Percentiles rank a stretch among this genome's conserved stretches.
Conservation (phyloP, 768 basidiomycete species). For the Royoungia palumana region DNA sequence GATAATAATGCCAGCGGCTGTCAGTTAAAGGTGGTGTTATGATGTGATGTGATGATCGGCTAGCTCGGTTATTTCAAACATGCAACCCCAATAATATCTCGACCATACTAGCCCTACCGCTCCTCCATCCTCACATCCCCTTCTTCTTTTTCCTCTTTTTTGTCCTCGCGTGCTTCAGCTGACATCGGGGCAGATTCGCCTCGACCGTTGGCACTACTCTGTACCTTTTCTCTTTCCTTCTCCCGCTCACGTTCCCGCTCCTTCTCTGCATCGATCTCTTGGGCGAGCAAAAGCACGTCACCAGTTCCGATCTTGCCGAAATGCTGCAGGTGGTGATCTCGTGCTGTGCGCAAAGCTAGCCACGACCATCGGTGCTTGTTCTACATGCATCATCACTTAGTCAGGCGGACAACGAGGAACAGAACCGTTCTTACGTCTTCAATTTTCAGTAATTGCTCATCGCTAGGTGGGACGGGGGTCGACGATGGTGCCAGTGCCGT, state of each 20-base stretch:
- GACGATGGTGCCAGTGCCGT: constrained; percentile 11
- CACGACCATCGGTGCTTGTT: constrained; percentile 77
- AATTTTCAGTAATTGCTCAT: constrained; percentile 52
- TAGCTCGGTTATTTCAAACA: constrained; percentile 2
- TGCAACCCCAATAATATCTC: not conserved
- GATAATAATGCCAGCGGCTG: not conserved
- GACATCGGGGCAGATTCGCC: constrained; percentile 23
- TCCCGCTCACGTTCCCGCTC: constrained; percentile 38
- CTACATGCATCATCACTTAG: constrained; percentile 43
- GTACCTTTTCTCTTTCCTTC: constrained; percentile 30
- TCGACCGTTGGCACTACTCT: constrained; percentile 23
- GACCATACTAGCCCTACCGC: constrained; percentile 11
- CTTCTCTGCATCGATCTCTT: constrained; percentile 36
- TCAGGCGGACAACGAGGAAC: constrained; percentile 11
- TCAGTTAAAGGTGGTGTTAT: too few species aligned
- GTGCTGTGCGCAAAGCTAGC: constrained; percentile 75
- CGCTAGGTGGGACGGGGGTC: constrained; percentile 32
- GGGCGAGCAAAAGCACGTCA: constrained; percentile 52
- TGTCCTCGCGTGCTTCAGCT: constrained; percentile 20
- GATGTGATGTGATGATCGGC: not conserved
- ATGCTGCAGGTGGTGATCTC: constrained; percentile 68
- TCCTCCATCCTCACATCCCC: constrained; percentile 54
- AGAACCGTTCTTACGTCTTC: constrained; percentile 50
- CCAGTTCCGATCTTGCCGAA: constrained; percentile 83
- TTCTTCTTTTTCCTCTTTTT: constrained; percentile 33